Evolutionary conservation across 1,139 yeast species (phyloP).

Genomic region (Yamadazyma conglobata): DNA sequence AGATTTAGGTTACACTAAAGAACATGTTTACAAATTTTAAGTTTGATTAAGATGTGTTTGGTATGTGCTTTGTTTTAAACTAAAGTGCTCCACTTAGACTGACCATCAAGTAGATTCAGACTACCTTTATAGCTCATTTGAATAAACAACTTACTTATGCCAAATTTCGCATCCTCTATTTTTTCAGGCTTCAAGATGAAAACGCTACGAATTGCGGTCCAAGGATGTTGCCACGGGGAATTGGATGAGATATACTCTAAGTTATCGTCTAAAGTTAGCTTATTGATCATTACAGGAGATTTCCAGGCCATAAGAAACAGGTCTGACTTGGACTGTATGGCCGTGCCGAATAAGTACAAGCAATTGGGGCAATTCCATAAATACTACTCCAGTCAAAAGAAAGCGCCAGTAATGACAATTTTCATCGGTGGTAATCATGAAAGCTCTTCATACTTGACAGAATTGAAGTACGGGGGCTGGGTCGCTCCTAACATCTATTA

Average conservation of each 20-base stretch:
- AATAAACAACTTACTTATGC: too few species aligned
- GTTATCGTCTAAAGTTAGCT: slow-evolving; percentile 41
- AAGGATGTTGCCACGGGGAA: slow-evolving; percentile 95
- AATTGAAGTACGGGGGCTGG: slow-evolving; percentile 88
- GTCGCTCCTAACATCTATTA: slow-evolving; percentile 89
- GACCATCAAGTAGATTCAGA: too few species aligned
- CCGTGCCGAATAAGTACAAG: slow-evolving; percentile 56
- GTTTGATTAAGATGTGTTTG: not conserved
- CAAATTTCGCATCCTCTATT: not conserved
- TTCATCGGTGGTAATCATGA: slow-evolving; percentile 97
- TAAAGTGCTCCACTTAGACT: too few species aligned
- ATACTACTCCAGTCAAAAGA: slow-evolving; percentile 58
- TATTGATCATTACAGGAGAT: slow-evolving; percentile 86
- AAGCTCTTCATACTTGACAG: slow-evolving; percentile 71
- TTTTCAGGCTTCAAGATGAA: too few species aligned
- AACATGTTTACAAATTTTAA: slow-evolving; percentile 86
- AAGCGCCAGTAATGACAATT: slow-evolving; percentile 74
- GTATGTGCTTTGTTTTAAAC: too few species aligned
- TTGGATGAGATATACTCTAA: slow-evolving; percentile 55
- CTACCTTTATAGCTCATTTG: not conserved
- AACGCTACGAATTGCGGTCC: slow-evolving; percentile 52
- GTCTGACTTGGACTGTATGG: slow-evolving; percentile 64
- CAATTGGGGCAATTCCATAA: slow-evolving; percentile 73
- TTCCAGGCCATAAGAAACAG: slow-evolving; percentile 65
- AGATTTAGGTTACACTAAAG: slow-evolving; percentile 85